phyloP scores from a whole-genome alignment of 1,284 basidiomycete genomes.

The Ganoderma multipileum region DNA sequence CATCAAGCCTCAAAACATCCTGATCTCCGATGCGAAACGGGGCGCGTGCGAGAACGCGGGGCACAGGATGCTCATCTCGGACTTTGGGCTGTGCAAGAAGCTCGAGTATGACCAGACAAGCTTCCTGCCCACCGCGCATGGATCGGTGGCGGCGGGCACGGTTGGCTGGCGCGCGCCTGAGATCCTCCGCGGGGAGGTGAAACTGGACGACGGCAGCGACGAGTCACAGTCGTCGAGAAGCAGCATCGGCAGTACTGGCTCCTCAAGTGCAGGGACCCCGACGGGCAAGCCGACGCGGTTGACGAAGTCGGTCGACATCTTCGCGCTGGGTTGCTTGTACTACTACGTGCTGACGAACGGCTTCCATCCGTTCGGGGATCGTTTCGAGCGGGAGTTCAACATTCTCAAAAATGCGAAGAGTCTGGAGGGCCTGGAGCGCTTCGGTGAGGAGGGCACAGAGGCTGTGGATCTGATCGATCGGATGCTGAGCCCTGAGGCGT shows the following conservation, averaged over 20 bases:
- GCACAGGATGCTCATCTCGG: slow-evolving; percentile 92
- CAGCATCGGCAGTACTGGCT: slow-evolving; percentile 47
- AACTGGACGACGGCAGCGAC: slow-evolving; percentile 79
- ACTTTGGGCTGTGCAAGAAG: slow-evolving; percentile 94
- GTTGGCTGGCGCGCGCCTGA: slow-evolving; percentile 96
- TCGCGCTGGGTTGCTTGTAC: slow-evolving; percentile 92
- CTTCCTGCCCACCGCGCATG: slow-evolving; percentile 83
- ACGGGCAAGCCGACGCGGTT: slow-evolving; percentile 66
- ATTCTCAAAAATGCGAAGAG: slow-evolving; percentile 83
- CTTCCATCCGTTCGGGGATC: slow-evolving; percentile 89
- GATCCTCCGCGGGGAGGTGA: slow-evolving; percentile 90
- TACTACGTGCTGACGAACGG: slow-evolving; percentile 91
- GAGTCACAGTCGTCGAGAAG: slow-evolving; percentile 73
- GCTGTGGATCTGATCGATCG: slow-evolving; percentile 78
- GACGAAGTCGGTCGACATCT: slow-evolving; percentile 94
- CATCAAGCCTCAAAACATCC: slow-evolving; percentile 98
- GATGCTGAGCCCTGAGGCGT: slow-evolving; percentile 82
- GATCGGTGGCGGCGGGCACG: slow-evolving; percentile 88
- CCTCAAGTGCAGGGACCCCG: slow-evolving; percentile 47
- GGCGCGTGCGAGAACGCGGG: slow-evolving; percentile 55
- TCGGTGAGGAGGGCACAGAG: slow-evolving; percentile 92
- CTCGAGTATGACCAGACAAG: slow-evolving; percentile 93
- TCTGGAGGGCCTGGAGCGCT: slow-evolving; percentile 73
- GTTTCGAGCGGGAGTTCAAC: slow-evolving; percentile 91
- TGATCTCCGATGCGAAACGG: slow-evolving; percentile 80